Evolutionary conservation across 768 basidiomycete genomes (phyloP), one percentile per base, ranked within the genome.

Genomic region (Amanita pallidorosea): DNA sequence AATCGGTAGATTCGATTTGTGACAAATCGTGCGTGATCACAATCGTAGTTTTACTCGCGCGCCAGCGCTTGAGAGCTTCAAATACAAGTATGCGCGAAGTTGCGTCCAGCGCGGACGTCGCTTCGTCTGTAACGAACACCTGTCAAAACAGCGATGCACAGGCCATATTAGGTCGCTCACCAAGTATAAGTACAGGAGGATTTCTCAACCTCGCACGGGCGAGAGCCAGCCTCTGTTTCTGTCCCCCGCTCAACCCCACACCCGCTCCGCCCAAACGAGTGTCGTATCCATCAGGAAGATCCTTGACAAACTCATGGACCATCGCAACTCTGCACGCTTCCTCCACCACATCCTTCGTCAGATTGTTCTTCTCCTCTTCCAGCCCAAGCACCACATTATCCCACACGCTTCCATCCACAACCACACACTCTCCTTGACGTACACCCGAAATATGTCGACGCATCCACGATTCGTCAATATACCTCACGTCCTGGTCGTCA

Each of bases 1-100:
- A 97, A 64, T 97, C 94, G 12, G 70, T 64, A 0, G 67, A 47
- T 18, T 67, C 66, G 55, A 99, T 86, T 56, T 93, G 88, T 1
- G 84, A 83, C 15, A 98, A 79, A 58, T 98, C 96, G 65, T 98
- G 95, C 0, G 95, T 97, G 63, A 97, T 96, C 55, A 94, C 84
- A 61, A 94, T 83, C 5, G 90, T 96, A 4, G 90, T 97, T 58
- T 80, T 81, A 68, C 86, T 85, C 13, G 62, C 60, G 6, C 89
- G 74, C 85, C 86, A 90, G 3, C 66, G 65, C 59, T 72, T 72
- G 47, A 83, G 69, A 1, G 84, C 84, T 52, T 80, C 77, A 46
- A 90, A 89, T 17, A 97, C 89, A 41, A 92, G 77, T 20, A 89
- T 70, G 17, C 94, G 85, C 2, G 93, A 90, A 2, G 85, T 84